A percentile compares a stretch with the other conserved stretches of the same genome.
Conservation (phyloP, 225 moss, liverwort and hornwort species). For the Polytrichum commune region DNA sequence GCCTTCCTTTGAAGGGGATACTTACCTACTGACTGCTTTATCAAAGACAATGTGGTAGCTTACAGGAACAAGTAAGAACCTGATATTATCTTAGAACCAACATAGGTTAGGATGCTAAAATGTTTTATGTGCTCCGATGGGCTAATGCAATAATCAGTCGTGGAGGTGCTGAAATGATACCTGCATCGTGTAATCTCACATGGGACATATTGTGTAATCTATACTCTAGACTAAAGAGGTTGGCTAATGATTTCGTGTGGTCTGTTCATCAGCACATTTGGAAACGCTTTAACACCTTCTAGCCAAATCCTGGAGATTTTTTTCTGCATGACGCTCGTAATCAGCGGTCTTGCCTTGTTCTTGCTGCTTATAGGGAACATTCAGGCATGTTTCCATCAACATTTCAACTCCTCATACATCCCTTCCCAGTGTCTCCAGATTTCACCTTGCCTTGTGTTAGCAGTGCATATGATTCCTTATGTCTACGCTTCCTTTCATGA, state of each 20-base stretch:
- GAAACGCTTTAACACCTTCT: constrained; percentile 51
- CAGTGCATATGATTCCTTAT: no score
- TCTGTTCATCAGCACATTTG: constrained; percentile 48
- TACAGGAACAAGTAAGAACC: no score
- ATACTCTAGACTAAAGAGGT: neutral
- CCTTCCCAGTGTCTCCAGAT: neutral
- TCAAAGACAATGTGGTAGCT: no score
- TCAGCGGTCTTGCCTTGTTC: constrained; percentile 50
- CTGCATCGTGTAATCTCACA: neutral
- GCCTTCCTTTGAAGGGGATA: neutral
- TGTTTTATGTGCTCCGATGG: no score
- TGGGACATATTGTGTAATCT: neutral
- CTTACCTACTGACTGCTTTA: no score
- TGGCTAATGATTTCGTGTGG: neutral
- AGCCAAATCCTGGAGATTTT: constrained; percentile 41
- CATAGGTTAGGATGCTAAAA: no score
- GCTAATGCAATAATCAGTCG: no score
- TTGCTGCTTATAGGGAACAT: constrained; percentile 69
- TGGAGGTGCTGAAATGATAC: no score
- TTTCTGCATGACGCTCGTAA: constrained; percentile 50
- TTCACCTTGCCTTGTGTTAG: no score
- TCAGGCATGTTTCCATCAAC: constrained; percentile 26
- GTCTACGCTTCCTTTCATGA: no score
- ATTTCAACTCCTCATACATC: neutral
- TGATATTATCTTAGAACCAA: no score